These are phyloP conservation scores for Penicillium sp. DNA, from an alignment of 2,329 filamentous ascomycete species.

Conservation along the genomic window DNA sequence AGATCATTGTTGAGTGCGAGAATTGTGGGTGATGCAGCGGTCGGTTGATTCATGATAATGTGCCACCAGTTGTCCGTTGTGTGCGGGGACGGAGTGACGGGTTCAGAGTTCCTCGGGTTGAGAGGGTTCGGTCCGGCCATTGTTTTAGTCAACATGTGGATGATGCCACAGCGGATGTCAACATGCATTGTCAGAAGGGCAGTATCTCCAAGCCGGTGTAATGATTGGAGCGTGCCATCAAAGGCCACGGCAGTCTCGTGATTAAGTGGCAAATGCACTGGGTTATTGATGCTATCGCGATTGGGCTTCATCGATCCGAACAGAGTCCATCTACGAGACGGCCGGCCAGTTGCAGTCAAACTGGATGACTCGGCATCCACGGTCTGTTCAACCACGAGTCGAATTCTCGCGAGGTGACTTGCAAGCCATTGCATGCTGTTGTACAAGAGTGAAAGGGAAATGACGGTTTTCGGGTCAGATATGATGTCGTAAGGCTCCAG, in stretches of 20 bases:
- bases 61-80: conserved; percentile 66
- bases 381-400: conserved; percentile 68
- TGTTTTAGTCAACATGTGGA: conserved; percentile 70
- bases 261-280: conserved; percentile 84
- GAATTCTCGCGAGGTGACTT: conserved; percentile 74
- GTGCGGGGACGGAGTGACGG: conserved; percentile 57
- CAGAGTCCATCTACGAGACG: conserved; percentile 79
- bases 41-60: conserved; percentile 43
- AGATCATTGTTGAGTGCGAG: conserved; percentile 80
- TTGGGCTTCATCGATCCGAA: conserved; percentile 61
- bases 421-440: conserved; percentile 98
- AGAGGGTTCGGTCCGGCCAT: conserved; percentile 56
- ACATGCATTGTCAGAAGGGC: conserved; percentile 83
- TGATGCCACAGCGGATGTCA: conserved; percentile 80
- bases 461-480: conserved; percentile 80
- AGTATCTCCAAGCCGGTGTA: conserved; percentile 73
- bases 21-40: conserved; percentile 60
- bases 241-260: conserved; percentile 82
- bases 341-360: conserved; percentile 44
- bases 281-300: conserved; percentile 56
- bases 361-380: conserved; percentile 57
- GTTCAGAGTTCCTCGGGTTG: conserved; percentile 33
- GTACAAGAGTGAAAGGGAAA: conserved; percentile 81
- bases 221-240: conserved; percentile 79
- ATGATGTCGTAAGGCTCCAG: conserved; percentile 80